Conservation (phyloP, 495 filamentous ascomycete genomes). For the Penicillium steckii region DNA sequence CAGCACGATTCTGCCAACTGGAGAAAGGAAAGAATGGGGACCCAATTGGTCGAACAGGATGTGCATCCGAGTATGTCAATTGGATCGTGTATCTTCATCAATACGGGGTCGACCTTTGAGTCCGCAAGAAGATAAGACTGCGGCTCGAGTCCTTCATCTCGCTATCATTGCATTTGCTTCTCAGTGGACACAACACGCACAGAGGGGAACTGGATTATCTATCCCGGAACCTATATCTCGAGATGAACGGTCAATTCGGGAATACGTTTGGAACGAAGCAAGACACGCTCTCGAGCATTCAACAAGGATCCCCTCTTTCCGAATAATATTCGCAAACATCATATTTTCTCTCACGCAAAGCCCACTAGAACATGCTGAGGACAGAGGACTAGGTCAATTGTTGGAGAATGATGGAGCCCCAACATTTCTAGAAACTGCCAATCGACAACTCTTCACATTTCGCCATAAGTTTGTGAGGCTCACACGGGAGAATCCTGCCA, state of each 20-base stretch:
- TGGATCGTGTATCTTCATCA: conserved; percentile 37
- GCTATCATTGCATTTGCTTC: conserved; percentile 47
- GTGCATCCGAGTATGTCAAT: conserved; percentile 38
- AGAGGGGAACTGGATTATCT: conserved; percentile 14
- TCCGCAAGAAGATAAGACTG: conserved; percentile 31
- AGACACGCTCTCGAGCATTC: conserved; percentile 33
- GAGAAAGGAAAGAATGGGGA: conserved; percentile 29
- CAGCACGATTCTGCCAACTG: background rate
- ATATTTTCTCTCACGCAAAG: conserved; percentile 47
- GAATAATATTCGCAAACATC: conserved; percentile 44
- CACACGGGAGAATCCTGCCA: background rate
- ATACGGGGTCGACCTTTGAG: conserved; percentile 33
- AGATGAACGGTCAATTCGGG: conserved; percentile 37
- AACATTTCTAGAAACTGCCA: conserved; percentile 37
- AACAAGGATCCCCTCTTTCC: conserved; percentile 38
- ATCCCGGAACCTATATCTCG: conserved; percentile 10
- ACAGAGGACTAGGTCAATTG: conserved; percentile 21
- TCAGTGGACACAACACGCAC: conserved; percentile 42
- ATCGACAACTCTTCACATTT: conserved; percentile 31
- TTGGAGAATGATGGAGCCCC: conserved; percentile 40
- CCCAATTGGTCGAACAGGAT: conserved; percentile 46
- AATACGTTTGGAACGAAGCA: conserved; percentile 44
- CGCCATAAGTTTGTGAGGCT: conserved; percentile 29
- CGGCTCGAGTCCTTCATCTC: conserved; percentile 37
- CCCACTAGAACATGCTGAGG: conserved; percentile 25